Percentiles rank a stretch among this genome's conserved stretches.
phyloP scores from a whole-genome alignment of 1,284 basidiomycete genomes.

The Cryptococcus deneoformans region DNA sequence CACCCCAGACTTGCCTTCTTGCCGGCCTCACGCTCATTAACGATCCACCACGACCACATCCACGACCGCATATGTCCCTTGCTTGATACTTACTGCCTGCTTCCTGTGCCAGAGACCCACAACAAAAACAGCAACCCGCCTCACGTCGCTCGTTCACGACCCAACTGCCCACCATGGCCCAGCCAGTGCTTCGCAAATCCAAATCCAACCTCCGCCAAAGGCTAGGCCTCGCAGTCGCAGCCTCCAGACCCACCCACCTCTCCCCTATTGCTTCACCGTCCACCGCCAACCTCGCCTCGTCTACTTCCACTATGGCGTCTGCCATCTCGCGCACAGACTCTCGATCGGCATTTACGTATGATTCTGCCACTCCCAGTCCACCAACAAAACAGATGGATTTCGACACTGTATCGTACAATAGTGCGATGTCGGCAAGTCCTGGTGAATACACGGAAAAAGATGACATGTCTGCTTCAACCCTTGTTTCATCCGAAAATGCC shows the following conservation, averaged over 20 bases:
- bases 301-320: slow-evolving; percentile 14
- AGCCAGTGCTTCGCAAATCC: slow-evolving; percentile 29
- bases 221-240: slow-evolving; percentile 24
- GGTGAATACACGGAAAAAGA: not conserved
- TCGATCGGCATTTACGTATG: slow-evolving; percentile 25
- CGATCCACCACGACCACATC: slow-evolving; percentile 1
- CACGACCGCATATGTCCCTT: not conserved
- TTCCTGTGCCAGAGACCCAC: not conserved
- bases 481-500: not conserved
- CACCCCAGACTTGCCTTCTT: not conserved
- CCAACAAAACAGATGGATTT: slow-evolving; percentile 12
- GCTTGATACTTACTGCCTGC: not conserved
- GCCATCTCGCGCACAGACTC: slow-evolving; percentile 16
- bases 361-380: slow-evolving; percentile 11
- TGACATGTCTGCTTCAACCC: not conserved
- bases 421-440: slow-evolving; percentile 1
- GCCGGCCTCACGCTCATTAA: not conserved
- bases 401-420: slow-evolving; percentile 31
- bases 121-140: not conserved
- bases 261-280: slow-evolving; percentile 2
- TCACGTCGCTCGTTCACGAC: slow-evolving; percentile 1
- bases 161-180: slow-evolving; percentile 4
- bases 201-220: slow-evolving; percentile 43
- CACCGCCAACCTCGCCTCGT: slow-evolving; percentile 7
- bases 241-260: slow-evolving; percentile 9